Percentiles rank a stretch among this genome's conserved stretches.
These are phyloP conservation scores for Spathaspora sp. DNA, from an alignment of 805 yeast species.

Conservation along the genomic window DNA sequence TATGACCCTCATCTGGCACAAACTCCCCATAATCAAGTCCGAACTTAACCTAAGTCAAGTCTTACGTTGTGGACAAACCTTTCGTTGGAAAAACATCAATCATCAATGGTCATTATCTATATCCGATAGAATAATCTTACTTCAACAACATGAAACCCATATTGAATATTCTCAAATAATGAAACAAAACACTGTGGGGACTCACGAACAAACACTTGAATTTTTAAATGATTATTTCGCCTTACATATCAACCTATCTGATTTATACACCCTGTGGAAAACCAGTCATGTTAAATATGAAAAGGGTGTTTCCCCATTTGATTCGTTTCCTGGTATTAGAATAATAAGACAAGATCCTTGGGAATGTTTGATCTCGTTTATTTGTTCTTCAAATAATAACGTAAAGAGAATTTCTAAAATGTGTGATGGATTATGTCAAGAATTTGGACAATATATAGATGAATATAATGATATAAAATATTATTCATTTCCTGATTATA, in stretches of 20 bases:
- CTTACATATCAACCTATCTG: slow-evolving; percentile 49
- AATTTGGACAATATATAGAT: slow-evolving; percentile 55
- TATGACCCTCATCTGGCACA: slow-evolving; percentile 24
- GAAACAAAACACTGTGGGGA: slow-evolving; percentile 4
- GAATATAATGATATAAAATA: slow-evolving; percentile 52
- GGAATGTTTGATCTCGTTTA: slow-evolving; percentile 88
- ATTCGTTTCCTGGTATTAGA: slow-evolving; percentile 63
- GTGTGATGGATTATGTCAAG: slow-evolving; percentile 74
- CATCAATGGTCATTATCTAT: slow-evolving; percentile 65
- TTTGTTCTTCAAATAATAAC: slow-evolving; percentile 94
- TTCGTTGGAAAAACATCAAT: slow-evolving; percentile 68
- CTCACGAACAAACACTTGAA: slow-evolving; percentile 26
- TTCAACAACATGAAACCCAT: slow-evolving; percentile 52
- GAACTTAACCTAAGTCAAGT: slow-evolving; percentile 66
- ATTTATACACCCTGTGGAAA: slow-evolving; percentile 62
- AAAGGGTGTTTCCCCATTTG: slow-evolving; percentile 29
- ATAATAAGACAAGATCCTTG: slow-evolving; percentile 93
- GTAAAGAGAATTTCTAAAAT: slow-evolving; percentile 89
- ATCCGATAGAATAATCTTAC: slow-evolving; percentile 55
- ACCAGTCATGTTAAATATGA: slow-evolving; percentile 47
- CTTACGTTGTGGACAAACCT: slow-evolving; percentile 82
- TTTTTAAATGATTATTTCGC: slow-evolving; percentile 70
- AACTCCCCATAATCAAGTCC: slow-evolving; percentile 13
- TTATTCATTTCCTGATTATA: slow-evolving; percentile 74
- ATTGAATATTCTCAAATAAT: slow-evolving; percentile 51